Conservation (phyloP, 2,329 filamentous ascomycete genomes). For the Berkeleyomyces basicola region DNA sequence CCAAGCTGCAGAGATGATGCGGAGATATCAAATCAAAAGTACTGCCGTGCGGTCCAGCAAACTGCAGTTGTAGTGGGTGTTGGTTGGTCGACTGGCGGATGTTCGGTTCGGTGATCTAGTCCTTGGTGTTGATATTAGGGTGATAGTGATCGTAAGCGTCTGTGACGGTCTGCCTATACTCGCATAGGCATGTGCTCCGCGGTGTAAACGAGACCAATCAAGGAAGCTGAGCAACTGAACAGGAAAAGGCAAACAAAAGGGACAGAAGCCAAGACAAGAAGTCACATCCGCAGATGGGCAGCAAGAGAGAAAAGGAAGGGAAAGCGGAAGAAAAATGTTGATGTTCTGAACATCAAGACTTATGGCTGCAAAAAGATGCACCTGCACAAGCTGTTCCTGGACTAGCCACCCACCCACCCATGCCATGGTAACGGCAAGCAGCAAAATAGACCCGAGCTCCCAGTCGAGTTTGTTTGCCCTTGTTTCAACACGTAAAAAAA, state of each 20-base stretch:
- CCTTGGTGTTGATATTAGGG: not conserved
- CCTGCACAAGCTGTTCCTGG: not conserved
- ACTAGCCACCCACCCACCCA: not conserved
- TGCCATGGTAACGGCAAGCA: conserved; percentile 11
- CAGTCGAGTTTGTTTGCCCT: conserved; percentile 5
- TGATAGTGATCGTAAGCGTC: no score
- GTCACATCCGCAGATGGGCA: not conserved
- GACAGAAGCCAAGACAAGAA: not conserved
- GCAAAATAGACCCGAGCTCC: conserved; percentile 9
- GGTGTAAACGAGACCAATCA: not conserved
- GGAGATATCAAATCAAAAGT: not conserved
- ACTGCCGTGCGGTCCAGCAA: not conserved
- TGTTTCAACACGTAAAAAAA: conserved; percentile 11
- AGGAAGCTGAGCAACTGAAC: not conserved
- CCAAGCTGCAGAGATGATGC: not conserved
- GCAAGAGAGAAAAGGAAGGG: not conserved
- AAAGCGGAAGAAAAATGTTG: not conserved
- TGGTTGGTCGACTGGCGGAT: not conserved
- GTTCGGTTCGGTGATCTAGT: not conserved
- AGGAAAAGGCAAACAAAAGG: not conserved
- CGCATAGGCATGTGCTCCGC: not conserved
- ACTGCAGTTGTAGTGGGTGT: not conserved
- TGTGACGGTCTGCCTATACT: no score
- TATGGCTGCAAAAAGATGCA: not conserved
- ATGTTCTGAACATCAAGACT: not conserved